These are phyloP conservation scores for Camellia granthamiana DNA, from an alignment of 148 eudicot species.

Conservation along the genomic window DNA sequence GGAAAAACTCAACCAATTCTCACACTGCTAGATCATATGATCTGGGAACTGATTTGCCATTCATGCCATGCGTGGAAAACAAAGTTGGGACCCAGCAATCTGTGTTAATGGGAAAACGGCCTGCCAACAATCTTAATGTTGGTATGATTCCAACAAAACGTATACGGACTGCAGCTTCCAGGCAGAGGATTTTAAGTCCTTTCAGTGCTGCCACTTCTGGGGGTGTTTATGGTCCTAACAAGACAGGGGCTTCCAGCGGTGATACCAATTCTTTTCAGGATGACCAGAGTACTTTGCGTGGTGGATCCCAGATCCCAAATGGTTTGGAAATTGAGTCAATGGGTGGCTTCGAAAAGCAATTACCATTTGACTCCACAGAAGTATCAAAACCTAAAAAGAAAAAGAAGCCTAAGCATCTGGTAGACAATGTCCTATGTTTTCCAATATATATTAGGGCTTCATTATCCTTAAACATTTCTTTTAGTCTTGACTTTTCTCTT, in stretches of 20 bases:
- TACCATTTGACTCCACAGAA: slow-evolving; percentile 59
- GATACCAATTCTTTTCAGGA: slow-evolving; percentile 94
- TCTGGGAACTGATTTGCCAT: slow-evolving; percentile 50
- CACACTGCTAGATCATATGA: slow-evolving; percentile 52
- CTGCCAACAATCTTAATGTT: slow-evolving; percentile 57
- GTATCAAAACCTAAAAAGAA: slow-evolving; percentile 72
- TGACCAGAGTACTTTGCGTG: slow-evolving; percentile 69
- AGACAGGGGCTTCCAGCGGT: slow-evolving; percentile 81
- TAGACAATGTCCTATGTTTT: slow-evolving; percentile 22
- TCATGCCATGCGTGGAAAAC: slow-evolving; percentile 49
- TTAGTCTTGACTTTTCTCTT: neutral
- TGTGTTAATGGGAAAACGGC: slow-evolving; percentile 53
- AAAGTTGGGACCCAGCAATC: slow-evolving; percentile 51
- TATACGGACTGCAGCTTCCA: slow-evolving; percentile 72
- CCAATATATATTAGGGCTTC: neutral
- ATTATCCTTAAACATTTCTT: neutral
- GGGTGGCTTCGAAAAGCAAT: slow-evolving; percentile 66
- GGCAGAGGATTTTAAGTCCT: slow-evolving; percentile 77
- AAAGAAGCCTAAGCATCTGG: slow-evolving; percentile 84
- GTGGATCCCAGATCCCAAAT: slow-evolving; percentile 55
- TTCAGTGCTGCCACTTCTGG: slow-evolving; percentile 57
- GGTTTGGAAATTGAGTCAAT: slow-evolving; percentile 77
- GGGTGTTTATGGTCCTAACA: slow-evolving; percentile 47
- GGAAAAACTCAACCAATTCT: slow-evolving; percentile 34
- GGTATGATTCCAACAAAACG: slow-evolving; percentile 79